Conservation (phyloP, 2,329 filamentous ascomycete genomes). For the Diaporthe humulicola region DNA sequence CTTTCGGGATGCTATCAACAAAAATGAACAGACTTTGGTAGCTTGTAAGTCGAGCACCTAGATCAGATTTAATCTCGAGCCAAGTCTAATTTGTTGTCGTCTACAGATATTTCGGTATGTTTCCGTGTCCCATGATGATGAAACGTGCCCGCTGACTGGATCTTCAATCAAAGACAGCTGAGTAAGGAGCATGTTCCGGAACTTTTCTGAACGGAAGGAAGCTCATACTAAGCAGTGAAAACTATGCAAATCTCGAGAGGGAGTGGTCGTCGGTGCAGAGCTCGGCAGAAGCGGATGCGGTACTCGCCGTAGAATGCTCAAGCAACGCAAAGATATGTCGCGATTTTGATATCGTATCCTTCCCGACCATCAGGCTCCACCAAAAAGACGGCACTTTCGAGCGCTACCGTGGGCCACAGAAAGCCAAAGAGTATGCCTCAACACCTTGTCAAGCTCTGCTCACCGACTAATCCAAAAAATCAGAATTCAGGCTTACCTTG, state of each 20-base stretch:
- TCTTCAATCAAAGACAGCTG: neutral
- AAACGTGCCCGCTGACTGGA: neutral
- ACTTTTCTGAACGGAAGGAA: neutral
- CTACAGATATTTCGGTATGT: conserved; percentile 26
- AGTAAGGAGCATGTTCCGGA: neutral
- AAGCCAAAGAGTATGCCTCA: conserved; percentile 30
- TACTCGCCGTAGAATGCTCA: conserved; percentile 41
- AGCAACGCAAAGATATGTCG: conserved; percentile 23
- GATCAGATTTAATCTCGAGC: neutral
- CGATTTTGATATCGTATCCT: conserved; percentile 37
- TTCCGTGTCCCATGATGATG: neutral
- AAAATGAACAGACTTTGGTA: conserved; percentile 31
- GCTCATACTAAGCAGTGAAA: conserved; percentile 5
- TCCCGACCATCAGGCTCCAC: conserved; percentile 40
- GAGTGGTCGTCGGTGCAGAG: conserved; percentile 35
- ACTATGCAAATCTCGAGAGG: neutral
- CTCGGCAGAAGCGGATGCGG: conserved; percentile 3
- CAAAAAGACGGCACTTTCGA: conserved; percentile 29
- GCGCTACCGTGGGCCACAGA: conserved; percentile 39
- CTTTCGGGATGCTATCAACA: conserved; percentile 13
- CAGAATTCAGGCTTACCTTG: conserved; percentile 49
- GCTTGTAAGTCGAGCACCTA: conserved; percentile 29
- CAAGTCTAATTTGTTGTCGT: neutral
- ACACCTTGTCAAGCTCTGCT: neutral
- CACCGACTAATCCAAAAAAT: neutral